Evolutionary conservation across 441 rosid genomes (phyloP).

Genomic region (Geranium incanum): DNA sequence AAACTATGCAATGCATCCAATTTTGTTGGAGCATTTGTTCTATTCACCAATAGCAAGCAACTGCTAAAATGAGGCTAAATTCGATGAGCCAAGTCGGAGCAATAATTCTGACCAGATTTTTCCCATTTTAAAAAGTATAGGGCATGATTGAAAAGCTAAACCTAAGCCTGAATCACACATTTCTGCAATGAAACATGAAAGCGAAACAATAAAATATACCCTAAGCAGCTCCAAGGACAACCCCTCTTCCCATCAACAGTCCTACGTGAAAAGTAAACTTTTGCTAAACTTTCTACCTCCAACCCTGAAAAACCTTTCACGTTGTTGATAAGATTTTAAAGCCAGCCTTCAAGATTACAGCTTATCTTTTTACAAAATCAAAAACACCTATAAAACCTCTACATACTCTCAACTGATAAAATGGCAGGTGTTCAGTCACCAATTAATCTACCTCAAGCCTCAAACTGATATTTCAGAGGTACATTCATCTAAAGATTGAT

Average conservation of each 20-base stretch:
- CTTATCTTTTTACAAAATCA: background rate
- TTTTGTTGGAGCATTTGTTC: background rate
- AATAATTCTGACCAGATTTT: background rate
- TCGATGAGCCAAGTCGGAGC: background rate
- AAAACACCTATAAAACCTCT: background rate
- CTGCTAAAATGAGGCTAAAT: constrained; percentile 1
- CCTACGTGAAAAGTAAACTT: background rate
- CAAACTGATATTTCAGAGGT: background rate
- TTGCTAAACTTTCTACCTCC: background rate
- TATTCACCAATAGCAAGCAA: background rate
- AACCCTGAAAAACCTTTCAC: background rate
- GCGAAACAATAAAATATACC: background rate
- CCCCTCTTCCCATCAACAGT: background rate
- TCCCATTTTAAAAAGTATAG: background rate
- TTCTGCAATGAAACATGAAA: constrained; percentile 1
- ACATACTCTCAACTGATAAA: background rate
- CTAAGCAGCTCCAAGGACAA: background rate
- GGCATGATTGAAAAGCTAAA: background rate
- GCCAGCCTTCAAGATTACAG: background rate
- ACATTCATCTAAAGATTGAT: background rate
- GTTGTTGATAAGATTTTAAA: background rate
- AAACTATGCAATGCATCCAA: constrained; percentile 5
- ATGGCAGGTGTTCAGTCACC: constrained; percentile 4
- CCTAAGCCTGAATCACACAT: background rate
- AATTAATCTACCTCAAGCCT: background rate